Conservation (phyloP, 768 basidiomycete species). For the Lactarius hengduanensis region DNA sequence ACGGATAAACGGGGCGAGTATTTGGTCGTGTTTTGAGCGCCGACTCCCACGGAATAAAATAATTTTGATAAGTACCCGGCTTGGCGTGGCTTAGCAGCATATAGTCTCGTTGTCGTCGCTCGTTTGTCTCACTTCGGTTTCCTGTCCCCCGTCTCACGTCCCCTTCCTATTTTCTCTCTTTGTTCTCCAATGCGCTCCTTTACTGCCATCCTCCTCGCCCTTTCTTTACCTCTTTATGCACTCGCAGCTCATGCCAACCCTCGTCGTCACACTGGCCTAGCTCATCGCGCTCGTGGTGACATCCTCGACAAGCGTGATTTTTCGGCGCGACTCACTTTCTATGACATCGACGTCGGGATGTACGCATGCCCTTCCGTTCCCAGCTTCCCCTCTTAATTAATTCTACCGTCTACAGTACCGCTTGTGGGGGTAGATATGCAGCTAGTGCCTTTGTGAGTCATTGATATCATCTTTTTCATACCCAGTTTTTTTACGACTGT, state of each 20-base stretch:
- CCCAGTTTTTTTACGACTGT: background rate
- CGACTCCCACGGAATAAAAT: no score
- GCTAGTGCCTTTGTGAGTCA: slow-evolving; percentile 13
- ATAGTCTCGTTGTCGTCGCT: no score
- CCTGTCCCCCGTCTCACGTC: background rate
- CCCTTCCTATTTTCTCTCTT: background rate
- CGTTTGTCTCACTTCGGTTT: background rate
- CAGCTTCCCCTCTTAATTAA: background rate
- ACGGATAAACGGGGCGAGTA: background rate
- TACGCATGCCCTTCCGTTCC: slow-evolving; percentile 8
- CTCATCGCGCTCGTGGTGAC: slow-evolving; percentile 18
- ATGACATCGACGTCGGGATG: slow-evolving; percentile 22
- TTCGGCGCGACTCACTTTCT: slow-evolving; percentile 8
- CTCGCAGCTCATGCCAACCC: slow-evolving; percentile 11
- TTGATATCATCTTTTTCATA: background rate
- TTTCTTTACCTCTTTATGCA: slow-evolving; percentile 17
- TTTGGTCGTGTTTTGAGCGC: slow-evolving; percentile 12
- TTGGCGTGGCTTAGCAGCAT: no score
- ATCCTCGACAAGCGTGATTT: slow-evolving; percentile 6
- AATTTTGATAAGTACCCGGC: no score
- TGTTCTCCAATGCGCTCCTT: slow-evolving; percentile 20
- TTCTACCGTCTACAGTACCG: slow-evolving; percentile 8
- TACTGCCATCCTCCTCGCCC: slow-evolving; percentile 15
- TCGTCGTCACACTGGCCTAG: slow-evolving; percentile 20
- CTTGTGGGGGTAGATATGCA: slow-evolving; percentile 10